Evolutionary conservation across 495 filamentous ascomycete genomes (phyloP).

Genomic region (Daldinia bambusicola): DNA sequence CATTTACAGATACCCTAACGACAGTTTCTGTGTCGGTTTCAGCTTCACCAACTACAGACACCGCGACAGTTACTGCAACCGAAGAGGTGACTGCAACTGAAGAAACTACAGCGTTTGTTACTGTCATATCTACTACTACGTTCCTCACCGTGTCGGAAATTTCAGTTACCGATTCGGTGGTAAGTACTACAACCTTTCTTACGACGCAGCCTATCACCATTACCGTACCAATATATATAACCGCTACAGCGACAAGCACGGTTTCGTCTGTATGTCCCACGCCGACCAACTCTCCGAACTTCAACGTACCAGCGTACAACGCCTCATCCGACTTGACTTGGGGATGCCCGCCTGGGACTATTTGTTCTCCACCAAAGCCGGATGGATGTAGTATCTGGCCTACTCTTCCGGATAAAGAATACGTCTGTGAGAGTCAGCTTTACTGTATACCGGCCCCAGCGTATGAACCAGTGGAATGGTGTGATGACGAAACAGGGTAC

Average conservation of each 20-base stretch:
- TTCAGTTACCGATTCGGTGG: constrained; percentile 46
- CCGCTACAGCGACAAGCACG: constrained; percentile 35
- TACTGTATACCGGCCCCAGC: constrained; percentile 64
- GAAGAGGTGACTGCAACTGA: constrained; percentile 41
- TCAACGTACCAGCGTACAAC: constrained; percentile 30
- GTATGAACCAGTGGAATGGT: constrained; percentile 55
- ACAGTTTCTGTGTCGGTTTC: constrained; percentile 40
- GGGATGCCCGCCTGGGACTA: constrained; percentile 71
- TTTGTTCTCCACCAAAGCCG: constrained; percentile 65
- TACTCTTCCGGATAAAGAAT: constrained; percentile 62
- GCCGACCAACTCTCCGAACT: constrained; percentile 32
- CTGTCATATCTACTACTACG: constrained; percentile 45
- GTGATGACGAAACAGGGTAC: constrained; percentile 54
- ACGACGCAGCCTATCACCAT: constrained; percentile 47
- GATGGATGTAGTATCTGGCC: constrained; percentile 64
- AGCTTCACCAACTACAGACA: constrained; percentile 40
- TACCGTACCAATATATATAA: constrained; percentile 34
- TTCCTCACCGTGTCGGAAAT: constrained; percentile 43
- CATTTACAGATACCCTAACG: constrained; percentile 44
- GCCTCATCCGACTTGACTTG: constrained; percentile 56
- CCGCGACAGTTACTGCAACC: constrained; percentile 41
- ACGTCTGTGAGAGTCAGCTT: constrained; percentile 60
- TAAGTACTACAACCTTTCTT: constrained; percentile 47
- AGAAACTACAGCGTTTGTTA: constrained; percentile 43
- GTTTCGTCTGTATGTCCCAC: constrained; percentile 46